phyloP scores from a whole-genome alignment of 164 flowering plant species.

The Vitis labrusca region DNA sequence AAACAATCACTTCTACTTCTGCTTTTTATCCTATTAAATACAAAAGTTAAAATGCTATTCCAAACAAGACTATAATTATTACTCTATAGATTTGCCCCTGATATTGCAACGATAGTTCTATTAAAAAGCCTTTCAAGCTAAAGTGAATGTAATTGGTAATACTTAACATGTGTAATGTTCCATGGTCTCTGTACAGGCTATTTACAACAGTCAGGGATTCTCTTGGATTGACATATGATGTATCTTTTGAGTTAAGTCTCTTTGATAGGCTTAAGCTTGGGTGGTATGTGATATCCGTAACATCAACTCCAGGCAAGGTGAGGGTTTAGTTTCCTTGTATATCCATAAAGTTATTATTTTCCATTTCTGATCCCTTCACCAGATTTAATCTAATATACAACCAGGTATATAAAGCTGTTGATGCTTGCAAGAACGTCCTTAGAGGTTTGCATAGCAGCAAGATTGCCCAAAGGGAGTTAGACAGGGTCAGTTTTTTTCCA shows the following conservation, averaged over 20 bases:
- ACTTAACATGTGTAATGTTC: not conserved
- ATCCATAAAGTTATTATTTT: not conserved
- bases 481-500: slow-evolving; percentile 61
- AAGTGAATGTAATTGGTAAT: too few species aligned
- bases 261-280: slow-evolving; percentile 95
- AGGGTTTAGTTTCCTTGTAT: slow-evolving; percentile 10
- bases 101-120: not conserved
- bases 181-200: slow-evolving; percentile 54
- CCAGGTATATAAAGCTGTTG: slow-evolving; percentile 95
- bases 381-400: slow-evolving; percentile 6
- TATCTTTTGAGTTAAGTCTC: slow-evolving; percentile 88
- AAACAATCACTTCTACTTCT: too few species aligned
- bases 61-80: too few species aligned
- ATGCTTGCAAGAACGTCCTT: slow-evolving; percentile 94
- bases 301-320: slow-evolving; percentile 97
- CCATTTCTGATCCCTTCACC: not conserved
- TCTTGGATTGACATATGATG: slow-evolving; percentile 96
- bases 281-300: slow-evolving; percentile 97
- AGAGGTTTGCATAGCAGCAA: slow-evolving; percentile 85
- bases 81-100: too few species aligned
- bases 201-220: slow-evolving; percentile 98
- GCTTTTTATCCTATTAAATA: too few species aligned
- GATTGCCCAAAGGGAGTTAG: slow-evolving; percentile 85
- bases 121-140: too few species aligned
- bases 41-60: too few species aligned